Base-by-base conservation (phyloP, 306 rosid species). In the Dryas drummondii region DNA sequence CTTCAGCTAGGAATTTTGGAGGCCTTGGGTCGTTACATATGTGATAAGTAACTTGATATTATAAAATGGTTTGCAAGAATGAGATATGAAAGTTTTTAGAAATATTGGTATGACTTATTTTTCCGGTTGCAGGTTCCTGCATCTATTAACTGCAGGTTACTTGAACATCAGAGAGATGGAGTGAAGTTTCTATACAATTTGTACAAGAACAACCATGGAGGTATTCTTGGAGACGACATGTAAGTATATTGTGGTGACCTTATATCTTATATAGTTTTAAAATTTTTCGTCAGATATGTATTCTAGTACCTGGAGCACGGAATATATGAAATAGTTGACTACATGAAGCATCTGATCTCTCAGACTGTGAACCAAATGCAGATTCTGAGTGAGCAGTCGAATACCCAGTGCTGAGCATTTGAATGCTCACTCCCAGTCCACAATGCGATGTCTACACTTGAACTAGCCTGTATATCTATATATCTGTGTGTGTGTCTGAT, bases 181-280 rank as follows among this genome's bases (percentile, higher is more conserved):
- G 96, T 94, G 59, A 82, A 76, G 79, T 94, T 94, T 87, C 68
- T 94, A 55, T 90, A 88, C 76, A 83, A 77, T 74, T 76, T 94
- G 76, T 91, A 87, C 83, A 90, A 88, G 88, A 89, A 90, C 71
- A 92, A 88, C 66, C 96, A 85, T 80, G 98, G 98, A 59, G 98
- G 98, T 67, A 80, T 94, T 73, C 98, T 94, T 84, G 98, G 97
- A 71, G 98, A 94, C 84, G 97, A 94, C 88, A 94, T 94, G 98
- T 94, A 77, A 82, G 91, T 82, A 17, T 56, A 17, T 37, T 17
- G 13, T 61, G 10, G 16, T 45, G 19, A 73, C 22, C 16, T 77
- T 41, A 3, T 10, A 12, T 70, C 10, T 62, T n/a, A 10, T 44
- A 1, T 51, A 7, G 37, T 44, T 32, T n/a, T 26, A 51, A 1